Evolutionary conservation across 768 basidiomycete genomes (phyloP), one percentile per base, ranked within the genome.

Genomic region (Psilocybe azurescens): DNA sequence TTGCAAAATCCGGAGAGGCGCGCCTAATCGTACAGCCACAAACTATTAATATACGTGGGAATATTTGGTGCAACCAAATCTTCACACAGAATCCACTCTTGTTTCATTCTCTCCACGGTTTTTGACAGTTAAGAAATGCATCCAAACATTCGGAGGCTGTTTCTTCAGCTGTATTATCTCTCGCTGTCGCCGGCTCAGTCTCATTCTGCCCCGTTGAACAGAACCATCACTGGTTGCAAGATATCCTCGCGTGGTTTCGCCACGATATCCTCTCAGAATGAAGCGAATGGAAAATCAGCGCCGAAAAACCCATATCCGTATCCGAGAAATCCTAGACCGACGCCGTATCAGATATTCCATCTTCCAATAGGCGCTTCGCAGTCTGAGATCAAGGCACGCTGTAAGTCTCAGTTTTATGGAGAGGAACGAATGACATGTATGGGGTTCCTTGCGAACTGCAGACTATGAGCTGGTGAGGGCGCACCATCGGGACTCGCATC

Each of bases 301-400:
- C 53, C 60, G 36, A 66, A 67, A 47, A 63, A 65, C 18, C 66
- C 62, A 1, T 75, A 64, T 52, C 85, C 87, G 0, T 91, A 84
- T 56, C 90, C 90, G 0, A 68, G 65, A 4, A 73, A 84, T 59
- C 62, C 79, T 0, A 79, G 79, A 52, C 89, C 90, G 10, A 84
- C 87, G 0, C 87, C 90, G 0, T 78, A 89, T 72, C 86, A 92
- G 73, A 90, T 92, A 58, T 92, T 92, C 69, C 90, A 90, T 68
- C 80, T 92, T 3, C 75, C 83, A 2, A 68, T 65, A 1, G 75
- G 78, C 20, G 88, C 88, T 18, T 81, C 86, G 0, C 86, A 86
- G 67, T 69, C 75, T 36, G 82, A 89, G 28, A 86, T 92, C 64
- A 92, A 91, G 74, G 63, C 81, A 28, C 80, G 90, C 72, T 91